phyloP scores from a whole-genome alignment of 371 early-diverging fungal species.

The Saksenaea oblongispora region DNA sequence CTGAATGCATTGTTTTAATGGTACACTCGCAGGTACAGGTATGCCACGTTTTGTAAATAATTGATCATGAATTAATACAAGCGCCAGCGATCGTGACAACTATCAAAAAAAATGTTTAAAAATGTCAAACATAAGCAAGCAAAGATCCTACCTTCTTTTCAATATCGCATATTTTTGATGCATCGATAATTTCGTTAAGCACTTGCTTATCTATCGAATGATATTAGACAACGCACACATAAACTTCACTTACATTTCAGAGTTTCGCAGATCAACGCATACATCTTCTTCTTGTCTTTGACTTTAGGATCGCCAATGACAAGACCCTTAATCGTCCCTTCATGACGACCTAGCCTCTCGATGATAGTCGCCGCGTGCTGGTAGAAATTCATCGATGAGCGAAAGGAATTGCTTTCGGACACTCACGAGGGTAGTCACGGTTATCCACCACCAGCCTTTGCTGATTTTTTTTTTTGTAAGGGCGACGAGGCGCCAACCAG shows the following conservation, averaged over 20 bases:
- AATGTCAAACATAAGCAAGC: neutral
- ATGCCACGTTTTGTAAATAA: conserved; percentile 78
- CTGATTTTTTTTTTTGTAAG: too few species aligned
- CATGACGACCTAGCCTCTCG: conserved; percentile 64
- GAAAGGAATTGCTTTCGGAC: neutral
- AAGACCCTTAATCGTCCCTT: conserved; percentile 84
- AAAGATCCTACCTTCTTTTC: conserved; percentile 53
- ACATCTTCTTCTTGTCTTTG: conserved; percentile 83
- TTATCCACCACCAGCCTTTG: too few species aligned
- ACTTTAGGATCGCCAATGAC: conserved; percentile 74
- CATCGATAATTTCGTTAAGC: conserved; percentile 56
- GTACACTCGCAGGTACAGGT: conserved; percentile 58
- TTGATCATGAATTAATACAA: conserved; percentile 82
- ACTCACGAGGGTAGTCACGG: neutral
- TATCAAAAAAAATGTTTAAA: neutral
- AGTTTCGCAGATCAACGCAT: conserved; percentile 90
- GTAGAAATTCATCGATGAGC: conserved; percentile 67
- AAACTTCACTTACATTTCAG: conserved; percentile 74
- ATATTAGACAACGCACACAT: neutral
- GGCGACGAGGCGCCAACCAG: too few species aligned
- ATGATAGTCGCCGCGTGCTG: conserved; percentile 77
- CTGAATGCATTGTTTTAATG: conserved; percentile 65
- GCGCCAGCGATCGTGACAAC: conserved; percentile 45
- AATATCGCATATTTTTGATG: conserved; percentile 44
- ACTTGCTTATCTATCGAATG: conserved; percentile 49